Conservation (phyloP, 805 yeast genomes). For the Metschnikowia amazonensis region DNA sequence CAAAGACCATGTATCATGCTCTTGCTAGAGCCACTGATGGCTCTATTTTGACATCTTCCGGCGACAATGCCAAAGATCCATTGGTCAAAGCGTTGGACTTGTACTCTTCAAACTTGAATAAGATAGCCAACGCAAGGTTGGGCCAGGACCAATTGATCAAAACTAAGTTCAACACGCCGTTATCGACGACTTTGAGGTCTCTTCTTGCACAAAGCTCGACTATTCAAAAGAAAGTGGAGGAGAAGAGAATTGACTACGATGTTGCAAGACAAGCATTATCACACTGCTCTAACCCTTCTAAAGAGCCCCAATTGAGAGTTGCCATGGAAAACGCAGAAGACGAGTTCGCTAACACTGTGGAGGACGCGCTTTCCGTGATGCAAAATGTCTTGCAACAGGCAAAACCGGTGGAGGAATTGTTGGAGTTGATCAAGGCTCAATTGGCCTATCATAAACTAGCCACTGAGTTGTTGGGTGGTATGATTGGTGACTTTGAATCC, state of each 20-base stretch:
- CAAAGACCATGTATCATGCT: slow-evolving; percentile 82
- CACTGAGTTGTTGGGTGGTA: slow-evolving; percentile 57
- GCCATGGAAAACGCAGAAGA: slow-evolving; percentile 83
- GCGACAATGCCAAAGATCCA: slow-evolving; percentile 42
- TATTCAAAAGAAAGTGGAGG: slow-evolving; percentile 71
- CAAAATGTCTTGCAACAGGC: slow-evolving; percentile 73
- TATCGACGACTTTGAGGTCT: slow-evolving; percentile 57
- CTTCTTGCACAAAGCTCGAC: slow-evolving; percentile 59
- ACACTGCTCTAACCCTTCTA: slow-evolving; percentile 40
- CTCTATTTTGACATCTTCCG: slow-evolving; percentile 39
- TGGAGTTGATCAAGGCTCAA: slow-evolving; percentile 73
- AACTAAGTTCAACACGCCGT: slow-evolving; percentile 63
- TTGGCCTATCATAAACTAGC: slow-evolving; percentile 78
- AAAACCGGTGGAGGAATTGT: slow-evolving; percentile 61
- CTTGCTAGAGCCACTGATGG: slow-evolving; percentile 69
- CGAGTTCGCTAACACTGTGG: slow-evolving; percentile 84
- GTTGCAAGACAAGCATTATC: slow-evolving; percentile 56
- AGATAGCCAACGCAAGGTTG: slow-evolving; percentile 76
- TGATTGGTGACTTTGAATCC: slow-evolving; percentile 60
- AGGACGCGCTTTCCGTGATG: slow-evolving; percentile 81
- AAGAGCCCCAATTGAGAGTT: slow-evolving; percentile 69
- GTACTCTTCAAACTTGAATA: slow-evolving; percentile 65
- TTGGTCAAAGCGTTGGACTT: slow-evolving; percentile 61
- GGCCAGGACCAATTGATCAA: slow-evolving; percentile 76
- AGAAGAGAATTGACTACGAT: slow-evolving; percentile 75